phyloP scores from a whole-genome alignment of 2,329 filamentous ascomycete species.

The Furcasterigmium sp. region DNA sequence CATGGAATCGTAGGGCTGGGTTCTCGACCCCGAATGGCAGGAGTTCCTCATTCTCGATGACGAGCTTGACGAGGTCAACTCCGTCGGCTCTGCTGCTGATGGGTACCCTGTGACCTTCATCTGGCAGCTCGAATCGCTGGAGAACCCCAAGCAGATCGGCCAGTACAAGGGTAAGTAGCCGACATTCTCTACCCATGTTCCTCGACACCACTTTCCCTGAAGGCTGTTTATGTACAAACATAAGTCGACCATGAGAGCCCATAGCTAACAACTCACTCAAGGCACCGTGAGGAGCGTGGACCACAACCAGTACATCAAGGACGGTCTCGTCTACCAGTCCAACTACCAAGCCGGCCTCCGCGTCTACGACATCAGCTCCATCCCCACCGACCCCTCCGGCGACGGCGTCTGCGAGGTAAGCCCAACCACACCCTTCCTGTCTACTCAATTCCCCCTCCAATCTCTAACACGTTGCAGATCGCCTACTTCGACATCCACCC shows the following conservation, averaged over 20 bases:
- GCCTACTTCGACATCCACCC: slow-evolving; percentile 13
- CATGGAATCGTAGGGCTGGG: slow-evolving; percentile 51
- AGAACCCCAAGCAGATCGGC: slow-evolving; percentile 30
- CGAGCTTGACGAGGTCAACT: slow-evolving; percentile 39
- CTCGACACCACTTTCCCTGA: slow-evolving; percentile 3
- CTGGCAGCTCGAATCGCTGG: slow-evolving; percentile 35
- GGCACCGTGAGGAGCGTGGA: slow-evolving; percentile 1
- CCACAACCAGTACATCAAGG: slow-evolving; percentile 31
- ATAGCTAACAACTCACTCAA: slow-evolving; percentile 32
- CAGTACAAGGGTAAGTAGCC: slow-evolving; percentile 23
- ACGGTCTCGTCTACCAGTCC: slow-evolving; percentile 34
- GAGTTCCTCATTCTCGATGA: slow-evolving; percentile 36
- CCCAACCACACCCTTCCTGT: neutral
- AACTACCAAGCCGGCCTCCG: slow-evolving; percentile 36
- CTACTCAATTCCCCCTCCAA: neutral
- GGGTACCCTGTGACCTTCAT: slow-evolving; percentile 39
- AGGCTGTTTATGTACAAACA: neutral
- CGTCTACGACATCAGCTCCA: slow-evolving; percentile 24
- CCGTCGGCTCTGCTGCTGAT: slow-evolving; percentile 27
- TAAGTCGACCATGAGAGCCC: slow-evolving; percentile 14
- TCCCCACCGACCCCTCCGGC: slow-evolving; percentile 35
- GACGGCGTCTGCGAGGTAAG: slow-evolving; percentile 33
- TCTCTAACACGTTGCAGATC: slow-evolving; percentile 3
- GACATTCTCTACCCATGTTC: too few species aligned
- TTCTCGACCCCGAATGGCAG: slow-evolving; percentile 37